phyloP scores from a whole-genome alignment of 192 early-diverging fungal species.

The Rhizophagus clarus region DNA sequence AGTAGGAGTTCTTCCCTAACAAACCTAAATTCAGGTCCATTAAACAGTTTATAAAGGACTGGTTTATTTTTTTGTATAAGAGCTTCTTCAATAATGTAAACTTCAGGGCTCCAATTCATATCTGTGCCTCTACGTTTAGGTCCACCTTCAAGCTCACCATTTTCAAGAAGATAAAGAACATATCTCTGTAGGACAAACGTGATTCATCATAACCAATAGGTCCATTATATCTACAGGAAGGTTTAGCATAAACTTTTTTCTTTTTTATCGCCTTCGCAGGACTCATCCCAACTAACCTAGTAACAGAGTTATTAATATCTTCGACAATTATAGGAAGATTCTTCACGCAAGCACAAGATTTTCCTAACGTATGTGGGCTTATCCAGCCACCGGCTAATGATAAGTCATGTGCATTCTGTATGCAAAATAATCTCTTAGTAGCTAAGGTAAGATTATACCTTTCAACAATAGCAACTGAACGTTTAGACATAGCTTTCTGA shows the following conservation, averaged over 20 bases:
- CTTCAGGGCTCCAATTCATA: no score
- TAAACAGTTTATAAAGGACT: no score
- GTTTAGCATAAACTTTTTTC: neutral
- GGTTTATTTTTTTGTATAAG: no score
- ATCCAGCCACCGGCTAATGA: no score
- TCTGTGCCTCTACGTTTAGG: no score
- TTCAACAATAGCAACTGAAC: slow-evolving; percentile 1
- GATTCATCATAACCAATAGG: slow-evolving; percentile 4
- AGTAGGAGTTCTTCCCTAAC: no score
- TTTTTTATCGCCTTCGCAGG: slow-evolving; percentile 10
- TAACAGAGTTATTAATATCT: neutral
- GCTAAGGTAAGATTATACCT: slow-evolving; percentile 1
- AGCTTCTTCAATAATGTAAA: no score
- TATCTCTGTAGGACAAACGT: no score
- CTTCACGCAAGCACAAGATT: neutral
- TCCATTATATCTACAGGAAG: neutral
- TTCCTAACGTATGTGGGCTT: neutral
- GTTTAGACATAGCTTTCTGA: neutral
- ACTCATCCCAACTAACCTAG: neutral
- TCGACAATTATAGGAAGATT: neutral
- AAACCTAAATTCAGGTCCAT: no score
- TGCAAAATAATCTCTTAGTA: no score
- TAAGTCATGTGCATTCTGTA: neutral
- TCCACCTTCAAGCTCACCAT: no score
- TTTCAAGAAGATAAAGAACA: no score